Evolutionary conservation across 108 stramenopile species (phyloP), one percentile per base, ranked within the genome.

Genomic region (Bacterosira constricta): DNA sequence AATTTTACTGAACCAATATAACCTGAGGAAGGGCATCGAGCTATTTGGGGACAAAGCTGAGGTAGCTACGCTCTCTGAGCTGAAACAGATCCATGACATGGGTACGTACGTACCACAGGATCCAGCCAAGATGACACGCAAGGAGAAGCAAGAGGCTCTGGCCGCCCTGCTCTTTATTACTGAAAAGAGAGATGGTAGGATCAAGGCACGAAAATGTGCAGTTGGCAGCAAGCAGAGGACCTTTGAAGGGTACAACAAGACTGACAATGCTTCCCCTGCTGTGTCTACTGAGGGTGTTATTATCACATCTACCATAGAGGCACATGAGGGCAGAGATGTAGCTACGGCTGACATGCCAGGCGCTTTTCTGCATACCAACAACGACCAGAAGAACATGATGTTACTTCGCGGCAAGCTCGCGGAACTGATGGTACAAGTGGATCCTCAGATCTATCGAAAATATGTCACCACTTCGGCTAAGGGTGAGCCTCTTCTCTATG

Each of bases 291-390:
- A 65, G 27, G 3, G 47, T 4, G 31, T 51, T 36, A 31, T 65
- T 23, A 32, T 51, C 6, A 18, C 61, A 21, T 7, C 17, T 21
- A 49, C 57, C 3, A 55, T 71, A 1, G 50, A 68, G 7, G 82
- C 77, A 1, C 56, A 68, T 18, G 82, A 86, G 67, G 37, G 55
- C 0, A 38, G 85, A 11, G 64, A 71, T 32, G 76, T 81, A 6
- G 80, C 57, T 11, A 66, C 57, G 0, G 20, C 29, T 3, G 80
- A 86, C 38, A 26, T 83, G 18, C 71, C 75, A 11, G 77, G 66
- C 8, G 72, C 73, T 2, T 83, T 69, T 59, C 23, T 83, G 10
- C 77, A 83, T 6, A 59, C 77, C 4, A 66, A 83, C 26, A 30
- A 30, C 20, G 58, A 69, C 26, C 58, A 79, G 13, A 18, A 32